Conservation (phyloP, 371 early-diverging fungal species). For the Mortierella sp. region DNA sequence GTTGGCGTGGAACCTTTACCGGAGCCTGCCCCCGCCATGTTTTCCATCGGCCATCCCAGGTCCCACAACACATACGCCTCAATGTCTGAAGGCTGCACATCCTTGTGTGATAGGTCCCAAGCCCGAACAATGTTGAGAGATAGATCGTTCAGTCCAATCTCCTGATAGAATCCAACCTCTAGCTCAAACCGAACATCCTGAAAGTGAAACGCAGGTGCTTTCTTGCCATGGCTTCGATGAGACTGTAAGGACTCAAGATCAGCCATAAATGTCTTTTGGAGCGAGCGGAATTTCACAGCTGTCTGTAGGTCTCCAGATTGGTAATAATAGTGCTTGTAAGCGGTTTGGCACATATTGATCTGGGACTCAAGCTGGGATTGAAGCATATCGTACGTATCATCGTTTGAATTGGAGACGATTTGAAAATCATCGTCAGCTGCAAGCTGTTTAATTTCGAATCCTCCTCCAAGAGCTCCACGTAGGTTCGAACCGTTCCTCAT, state of each 20-base stretch:
- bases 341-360: conserved; percentile 72
- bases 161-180: conserved; percentile 64
- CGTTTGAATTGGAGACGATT: conserved; percentile 42
- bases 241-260: conserved; percentile 73
- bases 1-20: conserved; percentile 79
- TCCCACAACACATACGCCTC: conserved; percentile 79
- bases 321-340: conserved; percentile 65
- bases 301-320: conserved; percentile 56
- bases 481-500: conserved; percentile 16
- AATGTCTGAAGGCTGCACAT: conserved; percentile 65
- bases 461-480: conserved; percentile 8
- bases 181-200: conserved; percentile 73
- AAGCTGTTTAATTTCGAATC: conserved; percentile 35
- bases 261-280: conserved; percentile 68
- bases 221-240: conserved; percentile 53
- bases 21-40: conserved; percentile 61
- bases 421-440: conserved; percentile 50
- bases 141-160: conserved; percentile 76
- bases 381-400: conserved; percentile 61
- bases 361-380: conserved; percentile 71
- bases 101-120: conserved; percentile 67
- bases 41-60: conserved; percentile 81
- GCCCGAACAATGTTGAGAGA: conserved; percentile 72
- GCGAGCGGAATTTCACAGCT: conserved; percentile 63
- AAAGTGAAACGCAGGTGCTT: conserved; percentile 69